Evolutionary conservation across 2,329 filamentous ascomycete species (phyloP), one percentile per base, ranked within the genome.

Genomic region (Venturia effusa): DNA sequence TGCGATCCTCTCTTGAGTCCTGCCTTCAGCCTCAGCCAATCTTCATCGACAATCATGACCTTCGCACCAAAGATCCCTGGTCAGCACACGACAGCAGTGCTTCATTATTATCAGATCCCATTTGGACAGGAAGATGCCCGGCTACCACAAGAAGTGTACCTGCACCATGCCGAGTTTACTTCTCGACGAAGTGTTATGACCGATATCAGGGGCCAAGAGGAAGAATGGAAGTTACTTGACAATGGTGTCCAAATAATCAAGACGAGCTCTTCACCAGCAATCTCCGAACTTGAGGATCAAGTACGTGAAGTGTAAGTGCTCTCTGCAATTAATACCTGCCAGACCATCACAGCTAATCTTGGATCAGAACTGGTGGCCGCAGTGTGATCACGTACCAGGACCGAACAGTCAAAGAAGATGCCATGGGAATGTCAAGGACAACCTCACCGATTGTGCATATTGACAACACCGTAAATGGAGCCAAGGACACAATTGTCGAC

Each of bases 141-240:
- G 13, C 4, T 57, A n/a, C 51, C 51, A n/a, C 34, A 30, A n/a
- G 27, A 57, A 34, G 15, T 22, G 15, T 19, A 57, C 11, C 30
- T 57, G 7, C 30, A 57, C 27, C 27, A 57, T 57, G 51, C 51
- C 51, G 51, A 57, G 11, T 57, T 57, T 8, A 57, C 51, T 19
- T 34, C 15, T 24, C 51, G 51, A 37, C 30, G 51, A n/a, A 19
- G 51, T 22, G 51, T 57, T 30, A 57, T 57, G 30, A 57, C 51
- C 51, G 51, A 57, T 15, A 57, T 57, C 51, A 57, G 51, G 27
- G 51, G 51, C 5, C 51, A 34, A 15, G 51, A 57, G 19, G 22
- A 57, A n/a, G 51, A 57, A 34, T 57, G 51, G 51, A 57, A 34
- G 30, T 34, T 57, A 30, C 51, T 57, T 30, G 51, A 57, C 51